Conservation (phyloP, 768 basidiomycete species). For the Phanerochaete carnosa region DNA sequence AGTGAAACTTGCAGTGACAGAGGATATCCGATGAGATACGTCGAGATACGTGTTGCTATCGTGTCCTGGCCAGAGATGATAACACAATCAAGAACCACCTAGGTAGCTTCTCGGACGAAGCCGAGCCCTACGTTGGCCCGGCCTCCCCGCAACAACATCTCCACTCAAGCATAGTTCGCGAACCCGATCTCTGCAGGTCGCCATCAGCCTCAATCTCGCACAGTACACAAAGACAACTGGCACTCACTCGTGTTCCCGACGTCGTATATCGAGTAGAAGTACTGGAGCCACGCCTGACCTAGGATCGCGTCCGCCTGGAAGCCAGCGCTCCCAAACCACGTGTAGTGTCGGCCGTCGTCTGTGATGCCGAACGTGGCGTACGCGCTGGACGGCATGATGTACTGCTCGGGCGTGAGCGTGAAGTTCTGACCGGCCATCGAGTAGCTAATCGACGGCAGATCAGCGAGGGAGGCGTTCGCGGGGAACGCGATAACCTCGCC, state of each 20-base stretch:
- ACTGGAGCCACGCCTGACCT: slow-evolving; percentile 6
- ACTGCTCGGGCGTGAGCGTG: not conserved
- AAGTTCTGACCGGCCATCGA: not conserved
- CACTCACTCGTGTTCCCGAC: not conserved
- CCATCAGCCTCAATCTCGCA: not conserved
- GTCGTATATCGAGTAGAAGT: slow-evolving; percentile 9
- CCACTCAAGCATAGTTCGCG: not conserved
- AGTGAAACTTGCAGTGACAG: too few species aligned
- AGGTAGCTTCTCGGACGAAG: too few species aligned
- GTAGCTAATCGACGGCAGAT: not conserved
- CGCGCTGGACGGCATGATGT: not conserved
- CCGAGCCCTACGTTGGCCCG: too few species aligned
- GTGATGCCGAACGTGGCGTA: slow-evolving; percentile 6
- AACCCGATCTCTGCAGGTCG: not conserved
- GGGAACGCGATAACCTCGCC: not conserved
- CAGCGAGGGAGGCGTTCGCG: not conserved
- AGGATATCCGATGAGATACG: too few species aligned
- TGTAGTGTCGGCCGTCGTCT: slow-evolving; percentile 1
- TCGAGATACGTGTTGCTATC: too few species aligned
- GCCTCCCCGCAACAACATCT: too few species aligned
- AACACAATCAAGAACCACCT: too few species aligned
- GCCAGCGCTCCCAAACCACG: slow-evolving; percentile 2
- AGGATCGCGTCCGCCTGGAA: not conserved
- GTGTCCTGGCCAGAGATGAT: too few species aligned
- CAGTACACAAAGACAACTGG: not conserved